Base-by-base conservation (phyloP, 1,284 basidiomycete genomes). In the Sanghuangporus weigelae region DNA sequence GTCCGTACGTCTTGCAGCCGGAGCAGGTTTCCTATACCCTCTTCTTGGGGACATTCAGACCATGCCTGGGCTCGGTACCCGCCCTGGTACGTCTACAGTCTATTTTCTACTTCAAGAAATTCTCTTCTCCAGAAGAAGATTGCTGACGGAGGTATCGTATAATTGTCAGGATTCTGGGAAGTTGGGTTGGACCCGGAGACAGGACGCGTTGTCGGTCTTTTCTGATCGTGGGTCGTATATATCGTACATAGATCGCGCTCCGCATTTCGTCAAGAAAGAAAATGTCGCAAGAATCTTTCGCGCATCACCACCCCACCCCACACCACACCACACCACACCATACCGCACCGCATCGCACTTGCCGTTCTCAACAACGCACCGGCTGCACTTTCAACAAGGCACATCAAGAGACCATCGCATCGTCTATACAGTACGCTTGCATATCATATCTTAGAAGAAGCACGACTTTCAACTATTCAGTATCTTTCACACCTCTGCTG, bases 1-100 rank as follows among this genome's bases (percentile, higher is more conserved):
- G 49, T 87, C 89, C 65, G 93, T 98, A 59, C 84, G 93, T 63
- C 80, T 97, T 26, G 92, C 93, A 12, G 96, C 95, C 4, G 97
- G 96, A 54, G 96, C 96, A 59, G 93, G 93, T 39, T 97, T 99
- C 85, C 79, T 99, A 68, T 98, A 97, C 77, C 96, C 96, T 44
- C 85, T 98, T 67, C 85, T 95, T 42, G 93, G 93, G 57, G 92
- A 95, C 75, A 96, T 96, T 93, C 92, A 94, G 75, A 98, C 95
- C 65, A 97, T 99, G 95, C 96, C 97, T 49, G 96, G 96, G 68
- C 83, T 98, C 50, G 93, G 90, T 36, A 98, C 96, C 64, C 88
- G 96, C 66, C 95, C 95, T 69, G 93, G 93, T 82, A 75, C 69
- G n/a, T n/a, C n/a, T n/a, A n/a, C n/a, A n/a, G n/a, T n/a, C n/a